phyloP scores from a whole-genome alignment of 106 monocot genomes.

The Dendrobium officinale region DNA sequence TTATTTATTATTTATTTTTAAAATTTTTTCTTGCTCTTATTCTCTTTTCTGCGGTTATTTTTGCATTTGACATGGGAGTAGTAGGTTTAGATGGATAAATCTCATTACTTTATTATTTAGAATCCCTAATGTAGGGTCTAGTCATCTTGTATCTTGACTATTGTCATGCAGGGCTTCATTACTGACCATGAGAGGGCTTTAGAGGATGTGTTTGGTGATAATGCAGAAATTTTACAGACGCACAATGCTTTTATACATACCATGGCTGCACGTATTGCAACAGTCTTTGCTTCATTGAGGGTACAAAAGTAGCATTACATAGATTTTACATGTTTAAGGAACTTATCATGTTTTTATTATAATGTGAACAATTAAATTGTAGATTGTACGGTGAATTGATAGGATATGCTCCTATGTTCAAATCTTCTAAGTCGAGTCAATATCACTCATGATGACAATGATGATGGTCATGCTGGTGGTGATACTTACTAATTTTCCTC shows the following conservation, averaged over 20 bases:
- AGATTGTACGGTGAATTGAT: neutral
- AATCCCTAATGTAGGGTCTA: neutral
- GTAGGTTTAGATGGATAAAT: slow-evolving; percentile 1
- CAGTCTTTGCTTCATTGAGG: slow-evolving; percentile 83
- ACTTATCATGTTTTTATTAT: neutral
- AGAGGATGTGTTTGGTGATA: slow-evolving; percentile 84
- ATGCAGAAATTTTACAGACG: slow-evolving; percentile 58
- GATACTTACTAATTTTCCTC: neutral
- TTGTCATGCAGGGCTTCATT: slow-evolving; percentile 49
- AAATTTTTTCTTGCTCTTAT: neutral
- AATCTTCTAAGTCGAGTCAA: neutral
- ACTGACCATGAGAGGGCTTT: slow-evolving; percentile 86
- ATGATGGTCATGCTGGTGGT: neutral
- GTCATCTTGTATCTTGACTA: neutral
- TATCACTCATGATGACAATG: neutral
- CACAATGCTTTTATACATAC: slow-evolving; percentile 62
- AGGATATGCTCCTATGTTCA: neutral
- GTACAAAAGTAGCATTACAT: slow-evolving; percentile 16
- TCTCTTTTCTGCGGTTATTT: neutral
- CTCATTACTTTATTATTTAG: neutral
- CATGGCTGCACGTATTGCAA: slow-evolving; percentile 77
- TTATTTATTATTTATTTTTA: neutral
- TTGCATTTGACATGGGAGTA: neutral
- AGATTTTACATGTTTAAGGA: neutral
- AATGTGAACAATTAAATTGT: neutral